Percentiles rank a stretch among this genome's conserved stretches.
Conservation (phyloP, 106 monocot species). For the Allium fistulosum region DNA sequence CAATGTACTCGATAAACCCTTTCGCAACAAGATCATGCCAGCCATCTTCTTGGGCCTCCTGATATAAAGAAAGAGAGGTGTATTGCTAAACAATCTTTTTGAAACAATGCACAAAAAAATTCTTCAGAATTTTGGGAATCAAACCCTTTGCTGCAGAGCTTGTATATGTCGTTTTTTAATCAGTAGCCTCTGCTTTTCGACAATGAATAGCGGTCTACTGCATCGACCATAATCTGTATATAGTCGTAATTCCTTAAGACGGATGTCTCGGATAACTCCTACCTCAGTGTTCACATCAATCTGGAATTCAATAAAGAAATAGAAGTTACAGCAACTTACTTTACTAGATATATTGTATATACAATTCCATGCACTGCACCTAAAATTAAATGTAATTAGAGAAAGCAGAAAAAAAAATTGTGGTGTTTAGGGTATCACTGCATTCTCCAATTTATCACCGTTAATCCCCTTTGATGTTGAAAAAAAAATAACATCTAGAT, state of each 20-base stretch:
- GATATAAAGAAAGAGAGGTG: background rate
- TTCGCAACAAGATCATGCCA: conserved; percentile 97
- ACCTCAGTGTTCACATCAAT: conserved; percentile 95
- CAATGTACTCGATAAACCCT: conserved; percentile 93
- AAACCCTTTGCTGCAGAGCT: conserved; percentile 82
- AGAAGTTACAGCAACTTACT: too few relatives aligned
- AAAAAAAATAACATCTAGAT: too few relatives aligned
- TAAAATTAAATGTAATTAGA: too few relatives aligned
- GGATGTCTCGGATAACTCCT: conserved; percentile 86
- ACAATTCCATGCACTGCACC: too few relatives aligned
- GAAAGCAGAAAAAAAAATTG: too few relatives aligned
- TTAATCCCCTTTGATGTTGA: too few relatives aligned
- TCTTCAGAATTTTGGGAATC: background rate
- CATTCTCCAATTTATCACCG: too few relatives aligned
- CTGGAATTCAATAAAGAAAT: conserved; percentile 14
- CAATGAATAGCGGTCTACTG: conserved; percentile 94
- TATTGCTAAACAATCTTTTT: background rate
- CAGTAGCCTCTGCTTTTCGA: conserved; percentile 85
- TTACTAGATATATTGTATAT: too few relatives aligned
- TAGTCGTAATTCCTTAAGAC: conserved; percentile 83
- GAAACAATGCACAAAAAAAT: background rate
- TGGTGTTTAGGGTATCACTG: too few relatives aligned
- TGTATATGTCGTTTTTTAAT: conserved; percentile 87
- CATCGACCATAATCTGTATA: conserved; percentile 91
- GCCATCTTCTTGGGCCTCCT: conserved; percentile 92